Base-by-base conservation (phyloP, 2,329 filamentous ascomycete genomes). In the Neonectria coccinea region DNA sequence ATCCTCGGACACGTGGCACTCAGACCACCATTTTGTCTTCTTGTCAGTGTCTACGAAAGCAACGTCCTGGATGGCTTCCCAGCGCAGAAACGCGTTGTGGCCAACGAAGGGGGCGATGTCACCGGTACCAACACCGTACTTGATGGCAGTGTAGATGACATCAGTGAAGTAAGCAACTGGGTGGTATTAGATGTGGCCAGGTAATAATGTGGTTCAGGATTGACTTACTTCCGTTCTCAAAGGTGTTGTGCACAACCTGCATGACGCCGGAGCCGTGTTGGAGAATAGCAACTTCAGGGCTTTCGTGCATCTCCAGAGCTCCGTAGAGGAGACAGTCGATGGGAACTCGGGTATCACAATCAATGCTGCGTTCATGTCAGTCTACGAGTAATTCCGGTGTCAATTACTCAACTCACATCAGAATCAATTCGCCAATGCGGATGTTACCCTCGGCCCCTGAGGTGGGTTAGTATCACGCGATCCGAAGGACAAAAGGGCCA, bases 21-120 rank as follows among this genome's bases (percentile, higher is more conserved):
- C 91, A 8, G 90, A 92, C 91, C 91, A 93, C 79, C 88, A 92
- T 70, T 89, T 88, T 14, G 88, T 85, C 68, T 88, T 84, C 11
- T 85, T 86, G 56, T 88, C 75, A 0, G 70, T 68, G 0, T 74
- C 71, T 1, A 69, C 67, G 22, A 74, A 74, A 0, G 67, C 42
- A 6, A 74, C 71, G 4, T 66, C 68, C 51, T 74, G 73, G 0
- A 74, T 65, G n/a, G 73, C 74, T 31, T 73, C 73, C 91, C 91
- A 93, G 22, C 91, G 85, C 14, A 93, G 81, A 64, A 93, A 87
- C 1, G 91, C 91, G 73, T 93, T 93, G 81, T 93, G 91, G 1
- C 91, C 91, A 66, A 93, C 91, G 70, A 93, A 93, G 0, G 90
- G 91, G 0, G 91, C 89, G 7, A 91, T 86, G 57, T 94, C 91